phyloP scores from a whole-genome alignment of 2,329 filamentous ascomycete genomes.

The Microcera coccophila region DNA sequence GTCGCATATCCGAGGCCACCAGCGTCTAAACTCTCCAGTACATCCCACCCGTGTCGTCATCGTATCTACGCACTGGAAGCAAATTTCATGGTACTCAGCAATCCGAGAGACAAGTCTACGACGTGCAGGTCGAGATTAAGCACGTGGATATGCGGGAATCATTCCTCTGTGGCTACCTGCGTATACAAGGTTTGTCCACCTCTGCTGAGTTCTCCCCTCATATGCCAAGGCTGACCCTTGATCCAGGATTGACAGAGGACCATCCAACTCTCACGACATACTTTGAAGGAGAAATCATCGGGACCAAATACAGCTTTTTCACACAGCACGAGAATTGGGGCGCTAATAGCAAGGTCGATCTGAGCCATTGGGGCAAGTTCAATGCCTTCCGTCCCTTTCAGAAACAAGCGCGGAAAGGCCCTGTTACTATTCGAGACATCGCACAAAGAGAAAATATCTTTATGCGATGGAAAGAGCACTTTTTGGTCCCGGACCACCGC shows the following conservation, averaged over 20 bases:
- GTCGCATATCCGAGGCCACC: not conserved
- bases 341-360: conserved; percentile 83
- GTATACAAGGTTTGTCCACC: conserved; percentile 70
- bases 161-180: conserved; percentile 89
- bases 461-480: conserved; percentile 99
- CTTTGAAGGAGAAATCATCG: conserved; percentile 97
- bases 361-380: conserved; percentile 91
- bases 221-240: conserved; percentile 12
- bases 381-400: conserved; percentile 74
- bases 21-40: conserved; percentile 46
- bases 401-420: conserved; percentile 54
- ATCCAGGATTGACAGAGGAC: conserved; percentile 83
- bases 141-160: conserved; percentile 93
- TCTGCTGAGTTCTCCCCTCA: not conserved
- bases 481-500: conserved; percentile 90
- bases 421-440: conserved; percentile 61
- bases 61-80: conserved; percentile 80
- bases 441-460: conserved; percentile 85
- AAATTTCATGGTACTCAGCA: conserved; percentile 87
- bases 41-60: conserved; percentile 75
- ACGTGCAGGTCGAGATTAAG: conserved; percentile 95
- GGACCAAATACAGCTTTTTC: conserved; percentile 87
- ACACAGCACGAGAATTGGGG: conserved; percentile 90
- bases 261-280: conserved; percentile 97
- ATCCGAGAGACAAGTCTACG: conserved; percentile 88